Evolutionary conservation across 768 basidiomycete genomes (phyloP).

Genomic region (Boletus vermiculosoides): DNA sequence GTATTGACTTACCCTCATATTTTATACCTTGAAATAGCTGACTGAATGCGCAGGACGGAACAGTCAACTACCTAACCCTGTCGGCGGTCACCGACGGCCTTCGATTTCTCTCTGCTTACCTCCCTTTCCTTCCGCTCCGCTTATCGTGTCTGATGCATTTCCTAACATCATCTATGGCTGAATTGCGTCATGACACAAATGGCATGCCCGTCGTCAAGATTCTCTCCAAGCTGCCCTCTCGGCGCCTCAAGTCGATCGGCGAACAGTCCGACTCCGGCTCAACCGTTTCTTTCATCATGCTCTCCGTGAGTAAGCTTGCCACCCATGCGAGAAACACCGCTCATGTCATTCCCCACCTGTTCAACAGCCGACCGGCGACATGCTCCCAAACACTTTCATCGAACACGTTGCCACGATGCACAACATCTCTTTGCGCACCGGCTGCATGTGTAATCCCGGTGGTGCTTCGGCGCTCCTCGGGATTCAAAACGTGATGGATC

Average conservation of each 20-base stretch:
- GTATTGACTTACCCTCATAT: constrained; percentile 36
- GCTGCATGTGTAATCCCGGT: constrained; percentile 88
- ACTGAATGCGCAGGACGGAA: constrained; percentile 61
- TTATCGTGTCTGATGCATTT: constrained; percentile 67
- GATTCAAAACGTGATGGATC: constrained; percentile 61
- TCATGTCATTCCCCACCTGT: neutral
- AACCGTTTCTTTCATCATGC: constrained; percentile 59
- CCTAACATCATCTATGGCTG: constrained; percentile 53
- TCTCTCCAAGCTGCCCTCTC: constrained; percentile 59
- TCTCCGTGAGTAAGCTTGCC: constrained; percentile 47
- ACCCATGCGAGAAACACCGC: constrained; percentile 2
- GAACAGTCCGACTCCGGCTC: constrained; percentile 68
- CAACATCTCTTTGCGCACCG: constrained; percentile 74
- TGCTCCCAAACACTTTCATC: constrained; percentile 71
- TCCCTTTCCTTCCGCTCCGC: constrained; percentile 76
- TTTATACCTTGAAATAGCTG: neutral
- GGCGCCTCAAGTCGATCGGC: constrained; percentile 53
- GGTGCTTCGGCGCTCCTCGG: constrained; percentile 72
- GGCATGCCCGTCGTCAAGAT: constrained; percentile 64
- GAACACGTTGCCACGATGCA: constrained; percentile 63
- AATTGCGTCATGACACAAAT: constrained; percentile 59
- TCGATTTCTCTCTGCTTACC: constrained; percentile 72
- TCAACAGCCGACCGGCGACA: constrained; percentile 58
- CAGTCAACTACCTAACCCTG: constrained; percentile 76
- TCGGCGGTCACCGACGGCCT: constrained; percentile 80